These are phyloP conservation scores for Wickerhamiella alocasiicola DNA, from an alignment of 805 yeast species.

Conservation along the genomic window DNA sequence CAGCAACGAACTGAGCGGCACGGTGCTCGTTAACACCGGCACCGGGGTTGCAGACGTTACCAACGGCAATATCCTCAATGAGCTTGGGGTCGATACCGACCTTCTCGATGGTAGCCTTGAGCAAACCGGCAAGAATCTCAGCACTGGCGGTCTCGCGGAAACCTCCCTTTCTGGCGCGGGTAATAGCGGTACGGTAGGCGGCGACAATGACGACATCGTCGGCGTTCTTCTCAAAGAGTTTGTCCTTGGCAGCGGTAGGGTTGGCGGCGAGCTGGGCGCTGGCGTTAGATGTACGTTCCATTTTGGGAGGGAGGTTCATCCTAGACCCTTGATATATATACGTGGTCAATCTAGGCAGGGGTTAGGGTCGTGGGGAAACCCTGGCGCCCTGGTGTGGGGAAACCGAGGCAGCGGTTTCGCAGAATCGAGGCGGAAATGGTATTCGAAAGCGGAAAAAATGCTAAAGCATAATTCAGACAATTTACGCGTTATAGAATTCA, in stretches of 20 bases:
- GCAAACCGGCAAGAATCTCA: conserved; percentile 55
- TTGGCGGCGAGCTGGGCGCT: conserved; percentile 25
- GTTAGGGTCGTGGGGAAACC: too few relatives aligned
- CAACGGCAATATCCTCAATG: conserved; percentile 78
- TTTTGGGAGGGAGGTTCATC: too few relatives aligned
- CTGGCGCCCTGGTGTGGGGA: too few relatives aligned
- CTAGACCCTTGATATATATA: too few relatives aligned
- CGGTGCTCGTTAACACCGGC: conserved; percentile 94
- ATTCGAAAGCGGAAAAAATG: too few relatives aligned
- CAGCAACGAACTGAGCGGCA: conserved; percentile 84
- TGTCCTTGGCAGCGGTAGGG: conserved; percentile 25
- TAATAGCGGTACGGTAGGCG: conserved; percentile 82
- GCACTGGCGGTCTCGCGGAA: conserved; percentile 77
- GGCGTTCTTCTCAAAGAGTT: conserved; percentile 45
- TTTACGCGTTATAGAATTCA: too few relatives aligned
- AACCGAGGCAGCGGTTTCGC: too few relatives aligned
- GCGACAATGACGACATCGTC: conserved; percentile 85
- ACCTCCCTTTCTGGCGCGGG: conserved; percentile 77
- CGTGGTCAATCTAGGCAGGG: too few relatives aligned
- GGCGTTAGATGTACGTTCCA: conserved; percentile 27
- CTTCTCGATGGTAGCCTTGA: conserved; percentile 47
- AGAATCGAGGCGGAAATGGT: too few relatives aligned
- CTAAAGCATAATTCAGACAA: too few relatives aligned
- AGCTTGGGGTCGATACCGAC: conserved; percentile 39
- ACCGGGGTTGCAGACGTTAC: conserved; percentile 83